Evolutionary conservation across 2,329 filamentous ascomycete species (phyloP).

Genomic region (Aspergillus sp.): DNA sequence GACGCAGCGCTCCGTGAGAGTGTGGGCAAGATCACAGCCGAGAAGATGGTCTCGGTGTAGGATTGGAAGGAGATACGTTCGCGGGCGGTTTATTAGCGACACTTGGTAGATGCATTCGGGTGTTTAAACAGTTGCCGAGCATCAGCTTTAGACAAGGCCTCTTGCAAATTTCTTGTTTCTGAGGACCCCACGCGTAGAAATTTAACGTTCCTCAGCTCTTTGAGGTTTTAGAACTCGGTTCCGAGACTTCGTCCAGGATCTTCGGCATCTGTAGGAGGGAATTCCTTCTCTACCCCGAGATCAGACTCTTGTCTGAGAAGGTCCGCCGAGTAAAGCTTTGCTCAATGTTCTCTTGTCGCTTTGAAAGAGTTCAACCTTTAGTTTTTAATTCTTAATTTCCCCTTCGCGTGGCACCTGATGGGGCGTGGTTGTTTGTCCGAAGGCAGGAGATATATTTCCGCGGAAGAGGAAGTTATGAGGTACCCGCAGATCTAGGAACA

Average conservation of each 20-base stretch:
- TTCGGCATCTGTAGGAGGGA: constrained; percentile 51
- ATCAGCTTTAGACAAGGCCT: constrained; percentile 38
- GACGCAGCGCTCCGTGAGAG: constrained; percentile 41
- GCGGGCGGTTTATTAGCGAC: constrained; percentile 30
- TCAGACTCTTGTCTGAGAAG: constrained; percentile 46
- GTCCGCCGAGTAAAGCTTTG: constrained; percentile 35
- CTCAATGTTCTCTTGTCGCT: constrained; percentile 44
- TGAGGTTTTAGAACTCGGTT: constrained; percentile 42
- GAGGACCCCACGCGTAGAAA: constrained; percentile 15
- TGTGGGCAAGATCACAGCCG: constrained; percentile 36
- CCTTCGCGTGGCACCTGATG: no score
- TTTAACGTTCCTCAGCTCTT: constrained; percentile 46
- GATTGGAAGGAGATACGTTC: constrained; percentile 40
- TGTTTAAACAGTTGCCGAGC: constrained; percentile 48
- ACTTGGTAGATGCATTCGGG: constrained; percentile 44
- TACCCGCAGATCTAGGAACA: no score
- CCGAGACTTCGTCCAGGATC: constrained; percentile 48
- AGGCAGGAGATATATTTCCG: no score
- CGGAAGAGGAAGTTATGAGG: no score
- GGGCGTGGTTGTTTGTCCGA: no score
- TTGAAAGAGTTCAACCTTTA: no score
- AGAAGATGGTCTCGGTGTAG: constrained; percentile 33
- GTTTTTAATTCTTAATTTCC: no score
- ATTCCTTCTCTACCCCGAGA: constrained; percentile 46
- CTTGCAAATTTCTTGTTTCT: constrained; percentile 10